phyloP scores from a whole-genome alignment of 2,329 filamentous ascomycete species.

The Simplicillium aogashimaense region DNA sequence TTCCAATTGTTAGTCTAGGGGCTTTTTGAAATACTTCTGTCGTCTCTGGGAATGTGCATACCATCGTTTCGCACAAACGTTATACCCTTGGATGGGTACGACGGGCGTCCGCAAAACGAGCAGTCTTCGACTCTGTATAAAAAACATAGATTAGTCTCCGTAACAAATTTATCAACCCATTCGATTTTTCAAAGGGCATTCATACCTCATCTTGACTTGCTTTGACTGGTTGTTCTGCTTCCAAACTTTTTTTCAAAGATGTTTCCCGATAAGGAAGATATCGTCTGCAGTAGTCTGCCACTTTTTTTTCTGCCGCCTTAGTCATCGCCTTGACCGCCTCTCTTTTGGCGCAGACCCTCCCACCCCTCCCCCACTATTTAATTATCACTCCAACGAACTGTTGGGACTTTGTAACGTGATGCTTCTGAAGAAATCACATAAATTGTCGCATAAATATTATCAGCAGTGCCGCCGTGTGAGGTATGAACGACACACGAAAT shows the following conservation, averaged over 20 bases:
- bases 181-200: neutral
- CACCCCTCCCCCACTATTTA: neutral
- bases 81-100: conserved; percentile 47
- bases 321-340: conserved; percentile 7
- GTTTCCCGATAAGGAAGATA: neutral
- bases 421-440: too few species aligned
- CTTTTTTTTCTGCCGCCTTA: conserved; percentile 12
- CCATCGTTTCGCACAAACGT: conserved; percentile 40
- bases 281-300: conserved; percentile 3
- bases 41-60: conserved; percentile 10
- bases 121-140: conserved; percentile 13
- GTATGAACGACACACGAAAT: too few species aligned
- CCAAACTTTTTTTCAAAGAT: conserved; percentile 1
- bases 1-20: neutral
- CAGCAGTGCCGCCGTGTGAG: too few species aligned
- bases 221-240: conserved; percentile 4
- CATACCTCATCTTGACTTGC: conserved; percentile 7
- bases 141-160: neutral
- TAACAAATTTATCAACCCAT: too few species aligned
- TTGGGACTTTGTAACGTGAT: too few species aligned
- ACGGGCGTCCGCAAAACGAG: conserved; percentile 37
- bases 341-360: neutral
- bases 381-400: too few species aligned
- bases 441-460: too few species aligned
- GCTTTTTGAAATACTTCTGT: too few species aligned